Evolutionary conservation across 1,284 basidiomycete species (phyloP), one percentile per base, ranked within the genome.

Genomic region (Melanopsichium pennsylvanicum): DNA sequence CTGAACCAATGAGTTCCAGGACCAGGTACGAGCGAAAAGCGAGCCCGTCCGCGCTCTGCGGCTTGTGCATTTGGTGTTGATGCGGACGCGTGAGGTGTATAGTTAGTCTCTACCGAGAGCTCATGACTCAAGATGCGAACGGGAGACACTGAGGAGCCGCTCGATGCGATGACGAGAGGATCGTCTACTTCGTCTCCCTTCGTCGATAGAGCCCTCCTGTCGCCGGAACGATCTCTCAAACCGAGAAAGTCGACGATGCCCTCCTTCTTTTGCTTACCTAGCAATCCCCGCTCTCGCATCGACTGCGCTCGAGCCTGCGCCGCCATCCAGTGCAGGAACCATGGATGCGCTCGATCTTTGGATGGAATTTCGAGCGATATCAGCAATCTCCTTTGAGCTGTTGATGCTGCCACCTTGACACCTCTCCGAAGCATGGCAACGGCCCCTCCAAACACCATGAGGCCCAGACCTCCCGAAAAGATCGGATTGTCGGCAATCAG

Each of bases 281-380:
- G 56, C 21, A 75, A 35, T 1, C 75, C 77, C 9, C 61, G 49
- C 22, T 76, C 46, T 6, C 77, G 60, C 63, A 79, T 69, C 25
- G 72, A 70, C 29, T 80, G 80, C 0, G 80, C 76, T 31, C 83
- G 47, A 13, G 78, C 77, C 54, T 80, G 82, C 2, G 80, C 86
- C 3, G 93, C 88, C 91, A 98, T 93, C 96, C 96, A 99, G 61
- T 90, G 86, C 25, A 99, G 87, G 81, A 98, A 95, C 94, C 96
- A 98, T 31, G 92, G 90, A 81, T 98, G 97, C 2, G 94, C 86
- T 23, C 87, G 88, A 81, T 99, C 96, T 78, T 94, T 93, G 75
- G 94, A 97, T 44, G 92, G 92, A 72, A 99, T 93, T 83, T 99
- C 96, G 40, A 98, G 87, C 5, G 92, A 90, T 36, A 98, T 93